A percentile compares a stretch with the other conserved stretches of the same genome.
Evolutionary conservation across 2,329 filamentous ascomycete genomes (phyloP).

Genomic region (Teratosphaeria viscida): DNA sequence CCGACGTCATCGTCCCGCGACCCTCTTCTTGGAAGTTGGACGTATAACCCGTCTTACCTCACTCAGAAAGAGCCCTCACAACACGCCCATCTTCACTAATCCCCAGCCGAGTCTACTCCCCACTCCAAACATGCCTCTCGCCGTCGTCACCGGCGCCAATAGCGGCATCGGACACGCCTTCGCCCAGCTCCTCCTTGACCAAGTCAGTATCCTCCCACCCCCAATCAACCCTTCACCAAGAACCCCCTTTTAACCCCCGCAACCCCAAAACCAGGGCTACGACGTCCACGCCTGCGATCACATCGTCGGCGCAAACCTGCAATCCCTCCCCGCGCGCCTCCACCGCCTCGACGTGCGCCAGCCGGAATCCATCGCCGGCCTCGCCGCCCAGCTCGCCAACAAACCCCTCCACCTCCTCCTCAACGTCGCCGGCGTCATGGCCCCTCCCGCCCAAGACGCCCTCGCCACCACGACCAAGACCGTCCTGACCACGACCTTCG

Average conservation of each 20-base stretch:
- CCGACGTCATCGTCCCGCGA: too few relatives aligned
- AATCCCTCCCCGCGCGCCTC: constrained; percentile 19
- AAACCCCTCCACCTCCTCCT: constrained; percentile 28
- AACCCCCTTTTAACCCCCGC: neutral
- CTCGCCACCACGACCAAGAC: constrained; percentile 22
- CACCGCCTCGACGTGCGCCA: constrained; percentile 27
- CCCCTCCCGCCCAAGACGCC: constrained; percentile 23
- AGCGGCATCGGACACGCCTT: constrained; percentile 4
- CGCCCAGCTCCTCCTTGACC: constrained; percentile 2
- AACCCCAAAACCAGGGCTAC: constrained; percentile 16
- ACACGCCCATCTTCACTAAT: too few relatives aligned
- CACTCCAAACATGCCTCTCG: neutral
- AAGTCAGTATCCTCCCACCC: neutral
- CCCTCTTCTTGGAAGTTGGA: too few relatives aligned
- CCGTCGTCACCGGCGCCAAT: constrained; percentile 2
- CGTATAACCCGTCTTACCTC: too few relatives aligned
- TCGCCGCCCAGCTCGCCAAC: constrained; percentile 21
- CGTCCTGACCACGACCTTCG: constrained; percentile 29
- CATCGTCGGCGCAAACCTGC: constrained; percentile 21
- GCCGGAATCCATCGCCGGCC: constrained; percentile 25
- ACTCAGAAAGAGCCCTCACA: too few relatives aligned
- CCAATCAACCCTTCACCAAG: neutral
- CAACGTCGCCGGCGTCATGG: constrained; percentile 31
- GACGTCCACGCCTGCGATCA: constrained; percentile 25
- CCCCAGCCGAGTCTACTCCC: too few relatives aligned